phyloP scores from a whole-genome alignment of 2,329 filamentous ascomycete genomes.

The Hymenotorrendiella dingleyae region DNA sequence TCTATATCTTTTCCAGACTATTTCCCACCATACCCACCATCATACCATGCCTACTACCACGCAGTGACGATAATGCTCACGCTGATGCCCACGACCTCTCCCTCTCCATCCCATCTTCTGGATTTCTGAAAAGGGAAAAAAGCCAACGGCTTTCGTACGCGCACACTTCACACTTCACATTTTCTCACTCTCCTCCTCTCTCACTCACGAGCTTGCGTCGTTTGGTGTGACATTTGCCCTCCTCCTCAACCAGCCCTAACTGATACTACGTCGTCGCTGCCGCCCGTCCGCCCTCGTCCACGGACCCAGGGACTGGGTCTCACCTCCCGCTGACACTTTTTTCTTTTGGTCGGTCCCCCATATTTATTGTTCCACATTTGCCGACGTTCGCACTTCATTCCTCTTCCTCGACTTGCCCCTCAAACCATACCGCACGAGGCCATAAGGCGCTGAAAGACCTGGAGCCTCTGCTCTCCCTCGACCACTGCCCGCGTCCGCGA shows the following conservation, averaged over 20 bases:
- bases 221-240: constrained; percentile 10
- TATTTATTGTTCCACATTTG: constrained; percentile 8
- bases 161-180: no score
- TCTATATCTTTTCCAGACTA: no score
- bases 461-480: constrained; percentile 5
- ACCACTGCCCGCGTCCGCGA: constrained; percentile 20
- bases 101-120: no score
- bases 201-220: not conserved
- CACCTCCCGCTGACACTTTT: not conserved
- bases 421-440: constrained; percentile 5
- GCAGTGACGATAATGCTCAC: no score
- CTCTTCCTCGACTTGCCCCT: no score
- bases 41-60: no score
- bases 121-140: no score
- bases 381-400: no score
- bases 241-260: not conserved
- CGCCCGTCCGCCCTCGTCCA: constrained; percentile 4
- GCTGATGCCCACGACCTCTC: no score
- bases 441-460: not conserved
- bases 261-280: no score
- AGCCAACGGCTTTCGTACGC: no score
- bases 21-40: no score
- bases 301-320: constrained; percentile 4
- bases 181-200: constrained; percentile 8
- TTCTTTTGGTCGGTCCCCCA: not conserved